Evolutionary conservation across 306 rosid genomes (phyloP), one percentile per base, ranked within the genome.

Genomic region (Prunus armeniaca): DNA sequence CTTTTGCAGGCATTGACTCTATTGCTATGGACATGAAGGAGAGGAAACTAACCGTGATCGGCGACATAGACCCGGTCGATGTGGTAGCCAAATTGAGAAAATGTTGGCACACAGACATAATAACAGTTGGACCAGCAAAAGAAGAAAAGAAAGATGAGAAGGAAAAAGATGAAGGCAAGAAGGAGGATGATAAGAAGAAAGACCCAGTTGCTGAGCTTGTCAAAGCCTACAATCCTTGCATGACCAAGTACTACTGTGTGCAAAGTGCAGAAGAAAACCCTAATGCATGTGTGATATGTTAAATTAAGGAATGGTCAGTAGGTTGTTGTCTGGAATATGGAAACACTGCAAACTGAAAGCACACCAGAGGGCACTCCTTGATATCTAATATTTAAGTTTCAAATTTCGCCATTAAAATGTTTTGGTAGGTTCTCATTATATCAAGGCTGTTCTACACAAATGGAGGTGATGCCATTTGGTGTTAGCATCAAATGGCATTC

Each of bases 11-110:
- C 76, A 77, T 92, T 72, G 95, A 94, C 54, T 90, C 97, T 4
- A 86, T 94, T 51, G 83, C 90, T 17, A 80, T 90, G 97, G 90
- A 94, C 83, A 90, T 94, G 97, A 94, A 91, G 50, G 96, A 90
- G n/a, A 84, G 74, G 84, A 94, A 92, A 45, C 30, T 94, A 51
- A 94, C 96, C 0, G 92, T 94, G 22, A 69, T 84, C 24, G 98
- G 97, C 2, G 79, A 73, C 5, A 74, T 86, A 51, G 97, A 94
- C 71, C 97, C 96, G 0, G 92, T 92, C 3, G 24, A 69, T 1
- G 76, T 90, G 20, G 95, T 84, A 8, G 81, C 67, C 67, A 94
- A 92, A 56, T 28, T 92, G n/a, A 80, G 95, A 75, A 94, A 92
- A 76, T 15, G 51, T 50, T 94, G 97, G 96, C 62, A 24, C 76